Percentiles rank a stretch among this genome's conserved stretches.
Conservation (phyloP, 345 rosid genomes). For the Lumnitzera racemosa region DNA sequence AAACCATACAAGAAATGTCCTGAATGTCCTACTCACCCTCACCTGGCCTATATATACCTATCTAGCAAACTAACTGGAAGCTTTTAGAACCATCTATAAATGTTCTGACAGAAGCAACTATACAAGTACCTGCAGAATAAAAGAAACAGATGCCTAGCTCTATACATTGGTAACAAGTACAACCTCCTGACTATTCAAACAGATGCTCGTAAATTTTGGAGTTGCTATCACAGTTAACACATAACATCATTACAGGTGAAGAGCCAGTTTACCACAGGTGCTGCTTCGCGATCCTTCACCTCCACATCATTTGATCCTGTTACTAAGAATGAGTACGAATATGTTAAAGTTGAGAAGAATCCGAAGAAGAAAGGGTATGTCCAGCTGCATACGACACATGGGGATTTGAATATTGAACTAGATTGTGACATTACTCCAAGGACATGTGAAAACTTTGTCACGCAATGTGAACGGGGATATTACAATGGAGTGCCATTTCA, state of each 20-base stretch:
- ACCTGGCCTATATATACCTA: too few species aligned
- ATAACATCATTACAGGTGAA: conserved; percentile 48
- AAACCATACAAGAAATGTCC: too few species aligned
- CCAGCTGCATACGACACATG: conserved; percentile 80
- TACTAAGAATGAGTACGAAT: conserved; percentile 75
- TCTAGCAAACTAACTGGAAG: too few species aligned
- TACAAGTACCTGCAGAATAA: too few species aligned
- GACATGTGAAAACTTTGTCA: conserved; percentile 84
- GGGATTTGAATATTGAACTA: conserved; percentile 88
- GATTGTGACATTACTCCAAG: conserved; percentile 92
- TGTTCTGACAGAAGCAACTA: too few species aligned
- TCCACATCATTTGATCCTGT: conserved; percentile 85
- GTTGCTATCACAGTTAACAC: conserved; percentile 7
- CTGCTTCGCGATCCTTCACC: conserved; percentile 96
- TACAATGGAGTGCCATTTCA: conserved; percentile 76
- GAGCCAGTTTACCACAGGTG: conserved; percentile 82
- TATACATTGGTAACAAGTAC: too few species aligned
- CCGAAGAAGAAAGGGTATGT: conserved; percentile 96
- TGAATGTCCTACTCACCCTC: too few species aligned
- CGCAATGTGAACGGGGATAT: conserved; percentile 79
- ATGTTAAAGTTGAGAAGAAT: conserved; percentile 82
- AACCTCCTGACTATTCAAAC: too few species aligned
- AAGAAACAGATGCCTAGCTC: too few species aligned
- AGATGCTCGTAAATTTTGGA: too few species aligned
- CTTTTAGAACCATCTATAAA: too few species aligned